Percentiles rank a stretch among this genome's conserved stretches.
These are phyloP conservation scores for Psilocybe mexicana DNA, from an alignment of 1,284 basidiomycete genomes.

Conservation along the genomic window DNA sequence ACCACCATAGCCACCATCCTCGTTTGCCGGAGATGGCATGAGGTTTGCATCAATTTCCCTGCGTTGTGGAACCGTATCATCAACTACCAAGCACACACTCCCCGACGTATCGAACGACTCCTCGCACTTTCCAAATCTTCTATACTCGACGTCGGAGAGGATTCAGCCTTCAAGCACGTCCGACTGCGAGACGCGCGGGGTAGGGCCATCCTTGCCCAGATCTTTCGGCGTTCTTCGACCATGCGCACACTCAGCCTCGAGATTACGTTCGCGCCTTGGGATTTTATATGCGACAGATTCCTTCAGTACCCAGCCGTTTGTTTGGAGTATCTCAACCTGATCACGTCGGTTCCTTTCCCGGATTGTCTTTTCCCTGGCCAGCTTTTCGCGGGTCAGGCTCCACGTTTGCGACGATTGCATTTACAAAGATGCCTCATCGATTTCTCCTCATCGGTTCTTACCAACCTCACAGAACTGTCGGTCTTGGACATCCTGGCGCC, in stretches of 20 bases:
- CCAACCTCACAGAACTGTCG: slow-evolving; percentile 23
- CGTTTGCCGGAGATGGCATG: slow-evolving; percentile 24
- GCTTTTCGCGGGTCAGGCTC: slow-evolving; percentile 22
- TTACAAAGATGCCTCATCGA: slow-evolving; percentile 25
- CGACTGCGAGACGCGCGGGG: slow-evolving; percentile 16
- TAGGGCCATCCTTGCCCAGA: slow-evolving; percentile 14
- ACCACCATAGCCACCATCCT: slow-evolving; percentile 16
- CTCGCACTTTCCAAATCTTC: slow-evolving; percentile 20
- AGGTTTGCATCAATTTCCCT: slow-evolving; percentile 18
- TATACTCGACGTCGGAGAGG: slow-evolving; percentile 22
- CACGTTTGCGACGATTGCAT: slow-evolving; percentile 19
- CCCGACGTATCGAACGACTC: slow-evolving; percentile 16
- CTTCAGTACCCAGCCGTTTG: slow-evolving; percentile 21
- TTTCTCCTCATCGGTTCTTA: slow-evolving; percentile 20
- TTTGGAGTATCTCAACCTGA: slow-evolving; percentile 24
- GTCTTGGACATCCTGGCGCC: slow-evolving; percentile 21
- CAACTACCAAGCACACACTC: slow-evolving; percentile 19
- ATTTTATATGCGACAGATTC: slow-evolving; percentile 22
- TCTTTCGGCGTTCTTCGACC: slow-evolving; percentile 19
- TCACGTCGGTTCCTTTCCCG: slow-evolving; percentile 23
- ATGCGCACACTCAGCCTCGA: slow-evolving; percentile 22
- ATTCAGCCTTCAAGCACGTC: slow-evolving; percentile 16
- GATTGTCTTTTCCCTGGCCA: slow-evolving; percentile 20
- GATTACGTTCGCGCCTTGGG: slow-evolving; percentile 22
- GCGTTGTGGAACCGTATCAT: slow-evolving; percentile 25